Percentiles rank a stretch among this genome's conserved stretches.
phyloP scores from a whole-genome alignment of 1,284 basidiomycete species.

The Pseudozyma tsukubaensis region DNA sequence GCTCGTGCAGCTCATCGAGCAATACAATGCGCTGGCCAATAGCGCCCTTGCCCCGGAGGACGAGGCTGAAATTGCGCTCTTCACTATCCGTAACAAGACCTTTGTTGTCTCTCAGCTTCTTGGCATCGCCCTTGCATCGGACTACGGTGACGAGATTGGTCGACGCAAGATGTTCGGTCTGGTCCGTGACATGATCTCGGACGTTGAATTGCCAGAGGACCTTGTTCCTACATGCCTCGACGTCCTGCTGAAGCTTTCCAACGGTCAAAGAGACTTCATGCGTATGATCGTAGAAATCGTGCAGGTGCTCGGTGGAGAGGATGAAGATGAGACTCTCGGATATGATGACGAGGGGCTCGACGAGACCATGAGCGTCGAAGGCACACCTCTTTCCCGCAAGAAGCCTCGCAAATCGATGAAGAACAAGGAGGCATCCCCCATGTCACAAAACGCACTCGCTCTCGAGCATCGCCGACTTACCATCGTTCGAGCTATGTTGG shows the following conservation, averaged over 20 bases:
- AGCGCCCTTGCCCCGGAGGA: conserved; percentile 40
- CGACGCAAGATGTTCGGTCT: conserved; percentile 83
- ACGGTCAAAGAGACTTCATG: conserved; percentile 89
- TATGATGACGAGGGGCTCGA: conserved; percentile 45
- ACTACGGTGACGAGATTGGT: conserved; percentile 95
- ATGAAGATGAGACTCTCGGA: conserved; percentile 70
- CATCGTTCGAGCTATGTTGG: conserved; percentile 90
- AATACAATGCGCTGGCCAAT: conserved; percentile 38
- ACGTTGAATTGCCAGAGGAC: conserved; percentile 80
- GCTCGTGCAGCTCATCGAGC: conserved; percentile 51
- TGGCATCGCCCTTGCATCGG: conserved; percentile 82
- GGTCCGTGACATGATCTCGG: conserved; percentile 74
- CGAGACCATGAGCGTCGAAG: conserved; percentile 45
- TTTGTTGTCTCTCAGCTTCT: conserved; percentile 86
- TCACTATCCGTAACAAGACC: conserved; percentile 71
- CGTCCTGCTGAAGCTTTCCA: conserved; percentile 83
- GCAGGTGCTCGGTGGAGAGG: conserved; percentile 70
- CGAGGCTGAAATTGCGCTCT: conserved; percentile 39
- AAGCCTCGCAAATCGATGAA: conserved; percentile 45
- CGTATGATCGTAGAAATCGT: conserved; percentile 93
- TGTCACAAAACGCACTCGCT: conserved; percentile 39
- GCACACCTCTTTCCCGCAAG: conserved; percentile 40
- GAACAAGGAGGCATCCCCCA: conserved; percentile 20
- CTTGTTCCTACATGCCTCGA: conserved; percentile 87
- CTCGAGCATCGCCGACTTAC: conserved; percentile 60